phyloP scores from a whole-genome alignment of 2,329 filamentous ascomycete species.

The Fusarium tjaetaba region DNA sequence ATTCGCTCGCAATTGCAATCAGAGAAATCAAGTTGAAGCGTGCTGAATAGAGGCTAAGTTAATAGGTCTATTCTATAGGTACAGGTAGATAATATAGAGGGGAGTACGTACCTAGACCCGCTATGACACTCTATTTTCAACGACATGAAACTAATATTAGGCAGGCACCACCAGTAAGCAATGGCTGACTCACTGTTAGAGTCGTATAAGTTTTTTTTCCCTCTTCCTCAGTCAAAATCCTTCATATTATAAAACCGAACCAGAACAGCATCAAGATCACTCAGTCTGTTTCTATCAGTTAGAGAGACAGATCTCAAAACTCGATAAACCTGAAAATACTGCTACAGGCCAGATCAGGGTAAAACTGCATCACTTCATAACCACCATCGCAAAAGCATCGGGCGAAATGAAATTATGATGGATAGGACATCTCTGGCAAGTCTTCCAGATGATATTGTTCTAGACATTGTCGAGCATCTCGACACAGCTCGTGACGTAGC shows the following conservation, averaged over 20 bases:
- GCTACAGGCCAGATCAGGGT: not conserved
- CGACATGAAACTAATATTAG: not conserved
- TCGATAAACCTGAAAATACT: not conserved
- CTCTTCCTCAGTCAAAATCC: not conserved
- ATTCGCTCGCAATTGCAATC: not conserved
- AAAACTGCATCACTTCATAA: constrained; percentile 13
- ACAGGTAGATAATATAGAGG: too few relatives aligned
- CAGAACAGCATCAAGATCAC: not conserved
- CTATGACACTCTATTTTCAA: constrained; percentile 11
- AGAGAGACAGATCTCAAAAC: not conserved
- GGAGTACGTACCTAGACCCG: constrained; percentile 5
- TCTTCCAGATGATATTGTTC: constrained; percentile 62
- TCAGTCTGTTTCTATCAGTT: not conserved
- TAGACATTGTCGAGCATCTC: constrained; percentile 59
- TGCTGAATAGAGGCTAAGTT: too few relatives aligned
- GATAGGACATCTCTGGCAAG: constrained; percentile 49
- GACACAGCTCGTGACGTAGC: constrained; percentile 60
- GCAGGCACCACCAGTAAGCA: constrained; percentile 2
- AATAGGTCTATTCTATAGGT: not conserved
- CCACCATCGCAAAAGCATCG: not conserved
- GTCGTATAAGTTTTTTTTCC: not conserved
- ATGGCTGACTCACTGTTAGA: constrained; percentile 2
- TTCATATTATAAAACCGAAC: not conserved
- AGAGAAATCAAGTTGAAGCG: not conserved
- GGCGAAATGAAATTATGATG: constrained; percentile 37